phyloP scores from a whole-genome alignment of 306 rosid genomes.

The Cicer yamashitae region DNA sequence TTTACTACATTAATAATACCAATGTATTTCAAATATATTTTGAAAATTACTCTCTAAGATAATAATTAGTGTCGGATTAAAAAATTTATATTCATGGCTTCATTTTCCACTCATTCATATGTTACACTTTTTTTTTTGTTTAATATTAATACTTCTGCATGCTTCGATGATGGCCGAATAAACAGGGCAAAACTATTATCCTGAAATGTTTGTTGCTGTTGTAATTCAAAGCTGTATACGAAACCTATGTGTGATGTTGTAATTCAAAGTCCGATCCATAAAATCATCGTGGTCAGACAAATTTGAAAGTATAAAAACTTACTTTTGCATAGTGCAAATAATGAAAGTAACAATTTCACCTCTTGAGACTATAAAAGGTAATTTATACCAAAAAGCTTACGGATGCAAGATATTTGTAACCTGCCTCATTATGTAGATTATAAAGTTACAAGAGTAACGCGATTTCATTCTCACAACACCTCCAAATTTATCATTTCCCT shows the following conservation, averaged over 20 bases:
- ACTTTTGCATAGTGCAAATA: background rate
- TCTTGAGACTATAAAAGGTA: conserved; percentile 7
- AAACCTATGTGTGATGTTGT: background rate
- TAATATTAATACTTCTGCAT: background rate
- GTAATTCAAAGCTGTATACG: background rate
- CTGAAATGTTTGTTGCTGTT: background rate
- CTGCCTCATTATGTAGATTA: conserved; percentile 1
- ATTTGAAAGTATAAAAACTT: background rate
- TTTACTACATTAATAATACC: too few relatives aligned
- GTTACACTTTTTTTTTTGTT: background rate
- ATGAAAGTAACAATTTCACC: background rate
- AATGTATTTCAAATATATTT: too few relatives aligned
- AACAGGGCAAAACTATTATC: background rate
- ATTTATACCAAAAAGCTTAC: conserved; percentile 13
- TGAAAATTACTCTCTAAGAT: too few relatives aligned
- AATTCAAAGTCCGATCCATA: background rate
- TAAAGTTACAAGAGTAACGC: conserved; percentile 1
- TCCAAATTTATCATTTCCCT: background rate
- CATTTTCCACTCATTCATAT: background rate
- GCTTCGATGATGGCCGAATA: background rate
- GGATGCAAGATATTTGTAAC: background rate
- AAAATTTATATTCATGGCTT: background rate
- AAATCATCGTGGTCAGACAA: background rate
- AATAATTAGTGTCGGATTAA: background rate
- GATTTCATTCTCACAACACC: conserved; percentile 23